phyloP scores from a whole-genome alignment of 805 yeast species.

The Nakazawaea populi region DNA sequence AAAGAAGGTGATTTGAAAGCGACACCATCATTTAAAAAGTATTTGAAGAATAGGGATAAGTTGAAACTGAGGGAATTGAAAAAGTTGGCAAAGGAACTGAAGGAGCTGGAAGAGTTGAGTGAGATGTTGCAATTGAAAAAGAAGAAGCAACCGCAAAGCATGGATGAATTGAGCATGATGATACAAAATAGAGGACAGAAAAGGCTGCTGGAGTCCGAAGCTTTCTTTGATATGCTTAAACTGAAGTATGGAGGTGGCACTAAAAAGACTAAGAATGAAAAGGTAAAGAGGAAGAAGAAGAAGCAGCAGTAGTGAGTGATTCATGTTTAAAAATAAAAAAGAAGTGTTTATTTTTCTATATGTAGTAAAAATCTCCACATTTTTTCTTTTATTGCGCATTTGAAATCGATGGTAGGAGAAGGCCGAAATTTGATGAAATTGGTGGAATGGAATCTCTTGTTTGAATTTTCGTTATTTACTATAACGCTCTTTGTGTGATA shows the following conservation, averaged over 20 bases:
- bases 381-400: neutral
- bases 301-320: neutral
- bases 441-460: neutral
- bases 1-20: constrained; percentile 29
- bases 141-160: constrained; percentile 18
- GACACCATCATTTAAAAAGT: constrained; percentile 42
- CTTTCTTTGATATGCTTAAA: constrained; percentile 40
- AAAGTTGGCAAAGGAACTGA: constrained; percentile 55
- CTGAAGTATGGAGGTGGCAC: constrained; percentile 40
- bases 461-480: too few relatives aligned
- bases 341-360: neutral
- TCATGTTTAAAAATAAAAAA: too few relatives aligned
- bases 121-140: constrained; percentile 28
- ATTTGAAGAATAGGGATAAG: constrained; percentile 41
- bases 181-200: constrained; percentile 43
- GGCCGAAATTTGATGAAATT: neutral
- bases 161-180: constrained; percentile 32
- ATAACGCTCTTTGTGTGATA: too few relatives aligned
- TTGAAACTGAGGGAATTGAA: constrained; percentile 43
- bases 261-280: constrained; percentile 22
- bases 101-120: constrained; percentile 50
- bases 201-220: constrained; percentile 36
- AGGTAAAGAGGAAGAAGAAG: constrained; percentile 1
- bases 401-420: neutral
- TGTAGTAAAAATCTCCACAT: neutral